Evolutionary conservation across 148 eudicot genomes (phyloP), one percentile per base, ranked within the genome.

Genomic region (Camellia sinensis): DNA sequence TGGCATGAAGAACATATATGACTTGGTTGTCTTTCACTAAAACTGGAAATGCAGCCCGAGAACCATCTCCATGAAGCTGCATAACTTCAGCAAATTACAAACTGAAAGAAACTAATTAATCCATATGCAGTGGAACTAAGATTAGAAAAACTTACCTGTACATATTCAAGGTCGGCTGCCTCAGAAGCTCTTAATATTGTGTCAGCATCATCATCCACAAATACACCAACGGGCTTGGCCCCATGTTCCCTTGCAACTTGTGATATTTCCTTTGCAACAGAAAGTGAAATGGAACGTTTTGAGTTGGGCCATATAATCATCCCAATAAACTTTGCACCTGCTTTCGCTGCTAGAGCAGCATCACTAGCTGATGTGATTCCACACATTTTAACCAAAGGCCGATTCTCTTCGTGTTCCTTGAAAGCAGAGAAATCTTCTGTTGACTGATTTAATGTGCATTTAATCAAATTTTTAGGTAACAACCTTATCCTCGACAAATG

Each of bases 221-320:
- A 97, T 12, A 97, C 99, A 37, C 97, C 99, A 84, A 94, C 97
- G 3, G 97, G 97, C 74, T 90, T 85, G 56, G 97, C 94, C 73
- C 99, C 99, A 86, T 90, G 78, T 29, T 83, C 86, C 77, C 93
- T 82, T 43, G 98, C 95, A 76, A 87, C 95, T 81, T 87, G 85
- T 22, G 98, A 97, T 53, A 97, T 94, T 72, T 94, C 97, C 86
- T 89, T 97, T 12, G 97, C 99, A 82, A 89, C 87, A 62, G 94
- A 74, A 76, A 89, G 67, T 67, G 98, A 88, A 77, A 97, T 83
- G 3, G 98, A 94, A 41, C 96, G 95, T 83, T 91, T 97, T n/a
- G 98, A 94, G 71, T 94, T 87, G 7, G 99, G 98, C 99, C 98
- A 94, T 19, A 97, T 11, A 75, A 97, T 97, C 98, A 97, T 94